phyloP scores from a whole-genome alignment of 177 flowering plant genomes.

The Vitis hybrid region DNA sequence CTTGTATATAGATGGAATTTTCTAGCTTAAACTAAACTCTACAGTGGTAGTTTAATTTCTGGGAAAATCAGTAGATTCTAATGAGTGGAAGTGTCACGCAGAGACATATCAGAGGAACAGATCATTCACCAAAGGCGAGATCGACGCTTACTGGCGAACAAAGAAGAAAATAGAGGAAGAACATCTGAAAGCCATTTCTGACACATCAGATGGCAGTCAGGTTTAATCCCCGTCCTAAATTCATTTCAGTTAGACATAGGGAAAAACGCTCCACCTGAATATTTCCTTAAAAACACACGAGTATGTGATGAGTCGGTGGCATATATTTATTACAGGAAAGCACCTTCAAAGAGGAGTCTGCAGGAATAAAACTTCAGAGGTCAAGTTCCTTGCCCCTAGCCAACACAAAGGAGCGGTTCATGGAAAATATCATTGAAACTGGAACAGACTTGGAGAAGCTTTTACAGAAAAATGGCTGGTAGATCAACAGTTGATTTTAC shows the following conservation, averaged over 20 bases:
- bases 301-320: neutral
- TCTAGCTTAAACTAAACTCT: no score
- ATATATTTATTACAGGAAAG: conserved; percentile 24
- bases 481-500: neutral
- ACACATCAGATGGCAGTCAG: conserved; percentile 19
- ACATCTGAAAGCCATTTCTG: conserved; percentile 47
- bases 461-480: conserved; percentile 52
- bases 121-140: conserved; percentile 74
- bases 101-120: conserved; percentile 52
- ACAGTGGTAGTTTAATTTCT: neutral
- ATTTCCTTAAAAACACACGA: no score
- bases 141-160: conserved; percentile 68
- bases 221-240: conserved; percentile 2
- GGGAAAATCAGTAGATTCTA: neutral
- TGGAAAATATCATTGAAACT: conserved; percentile 13
- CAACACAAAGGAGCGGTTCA: conserved; percentile 14
- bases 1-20: no score
- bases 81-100: conserved; percentile 26
- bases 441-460: conserved; percentile 29
- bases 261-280: no score
- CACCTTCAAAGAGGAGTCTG: conserved; percentile 4
- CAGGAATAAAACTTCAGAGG: conserved; percentile 25
- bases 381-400: conserved; percentile 44
- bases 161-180: conserved; percentile 66
- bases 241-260: neutral